Evolutionary conservation across 495 filamentous ascomycete genomes (phyloP).

Genomic region (Penicillium verhagenii): DNA sequence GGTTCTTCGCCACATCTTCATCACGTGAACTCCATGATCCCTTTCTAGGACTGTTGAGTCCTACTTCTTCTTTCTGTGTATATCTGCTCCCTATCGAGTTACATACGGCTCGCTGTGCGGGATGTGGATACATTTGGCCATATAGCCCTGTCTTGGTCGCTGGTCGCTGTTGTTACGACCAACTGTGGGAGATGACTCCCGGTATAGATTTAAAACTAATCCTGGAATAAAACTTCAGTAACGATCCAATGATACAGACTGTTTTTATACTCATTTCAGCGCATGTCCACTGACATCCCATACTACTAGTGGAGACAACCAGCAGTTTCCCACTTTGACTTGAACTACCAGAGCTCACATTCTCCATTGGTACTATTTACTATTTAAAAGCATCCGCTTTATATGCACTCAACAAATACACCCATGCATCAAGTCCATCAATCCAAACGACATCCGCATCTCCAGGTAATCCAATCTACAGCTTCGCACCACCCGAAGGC

Average conservation of each 20-base stretch:
- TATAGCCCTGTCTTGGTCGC: background rate
- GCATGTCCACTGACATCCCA: too few relatives aligned
- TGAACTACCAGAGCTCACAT: too few relatives aligned
- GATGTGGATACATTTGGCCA: background rate
- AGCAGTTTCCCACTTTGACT: too few relatives aligned
- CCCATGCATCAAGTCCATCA: too few relatives aligned
- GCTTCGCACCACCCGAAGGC: constrained; percentile 28
- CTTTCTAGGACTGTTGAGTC: constrained; percentile 14
- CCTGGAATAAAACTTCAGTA: constrained; percentile 26
- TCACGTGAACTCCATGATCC: constrained; percentile 31
- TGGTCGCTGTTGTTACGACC: constrained; percentile 5
- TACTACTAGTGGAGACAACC: background rate
- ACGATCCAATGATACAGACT: constrained; percentile 14
- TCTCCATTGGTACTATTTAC: too few relatives aligned
- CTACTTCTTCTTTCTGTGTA: constrained; percentile 2
- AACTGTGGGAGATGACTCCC: constrained; percentile 14
- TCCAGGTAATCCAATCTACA: too few relatives aligned
- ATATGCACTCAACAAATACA: too few relatives aligned
- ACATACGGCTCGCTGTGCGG: constrained; percentile 1
- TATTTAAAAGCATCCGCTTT: background rate
- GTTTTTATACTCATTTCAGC: too few relatives aligned
- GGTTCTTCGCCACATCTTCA: constrained; percentile 29
- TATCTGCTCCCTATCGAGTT: constrained; percentile 10
- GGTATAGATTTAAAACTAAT: constrained; percentile 24
- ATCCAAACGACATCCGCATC: too few relatives aligned